phyloP scores from a whole-genome alignment of 176 grass and related monocot species.

The Dactylis glomerata region DNA sequence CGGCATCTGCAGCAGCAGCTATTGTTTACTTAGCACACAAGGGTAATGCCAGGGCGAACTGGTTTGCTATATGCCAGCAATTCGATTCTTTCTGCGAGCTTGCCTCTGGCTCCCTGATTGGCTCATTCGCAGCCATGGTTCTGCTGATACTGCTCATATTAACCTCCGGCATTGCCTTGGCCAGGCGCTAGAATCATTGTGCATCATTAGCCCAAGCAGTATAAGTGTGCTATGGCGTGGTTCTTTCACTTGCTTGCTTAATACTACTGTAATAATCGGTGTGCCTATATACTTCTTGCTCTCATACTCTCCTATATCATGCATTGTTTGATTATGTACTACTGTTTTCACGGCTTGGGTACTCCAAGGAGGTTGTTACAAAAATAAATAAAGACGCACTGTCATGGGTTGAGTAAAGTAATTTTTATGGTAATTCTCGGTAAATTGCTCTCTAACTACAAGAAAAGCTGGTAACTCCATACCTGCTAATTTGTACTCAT shows the following conservation, averaged over 20 bases:
- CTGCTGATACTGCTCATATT: conserved; percentile 63
- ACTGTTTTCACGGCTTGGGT: neutral
- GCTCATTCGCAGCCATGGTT: conserved; percentile 63
- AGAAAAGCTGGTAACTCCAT: neutral
- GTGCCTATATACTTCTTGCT: neutral
- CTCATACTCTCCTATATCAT: neutral
- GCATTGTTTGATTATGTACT: neutral
- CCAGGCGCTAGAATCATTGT: conserved; percentile 35
- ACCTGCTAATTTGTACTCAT: conserved; percentile 1
- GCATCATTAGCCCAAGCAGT: conserved; percentile 6
- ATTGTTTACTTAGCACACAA: conserved; percentile 78
- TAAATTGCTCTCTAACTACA: neutral
- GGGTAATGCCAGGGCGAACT: conserved; percentile 69
- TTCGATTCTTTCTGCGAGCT: conserved; percentile 76
- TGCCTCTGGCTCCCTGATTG: conserved; percentile 67
- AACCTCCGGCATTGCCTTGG: conserved; percentile 47
- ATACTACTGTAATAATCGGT: conserved; percentile 22
- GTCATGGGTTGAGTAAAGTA: neutral
- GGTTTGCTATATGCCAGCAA: conserved; percentile 83
- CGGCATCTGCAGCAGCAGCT: conserved; percentile 53
- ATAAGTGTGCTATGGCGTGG: conserved; percentile 20
- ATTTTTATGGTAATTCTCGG: neutral
- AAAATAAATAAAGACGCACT: conserved; percentile 6
- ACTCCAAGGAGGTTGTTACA: neutral
- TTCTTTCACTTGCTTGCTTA: conserved; percentile 7